A percentile compares a stretch with the other conserved stretches of the same genome.
Evolutionary conservation across 1,284 basidiomycete species (phyloP).

Genomic region (Vanrija sp.): DNA sequence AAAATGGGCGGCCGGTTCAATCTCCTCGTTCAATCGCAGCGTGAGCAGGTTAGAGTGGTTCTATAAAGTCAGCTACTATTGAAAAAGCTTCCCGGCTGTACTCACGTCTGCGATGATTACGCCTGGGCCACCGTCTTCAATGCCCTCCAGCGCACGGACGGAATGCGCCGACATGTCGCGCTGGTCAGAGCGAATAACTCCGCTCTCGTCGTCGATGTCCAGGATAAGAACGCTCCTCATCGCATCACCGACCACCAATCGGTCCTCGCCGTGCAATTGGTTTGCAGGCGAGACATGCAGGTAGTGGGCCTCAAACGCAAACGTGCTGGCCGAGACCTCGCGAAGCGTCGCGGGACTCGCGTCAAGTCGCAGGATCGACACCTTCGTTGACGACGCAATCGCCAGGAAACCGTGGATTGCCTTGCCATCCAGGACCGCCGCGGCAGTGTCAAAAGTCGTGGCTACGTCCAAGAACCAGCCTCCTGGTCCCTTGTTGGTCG

Average conservation of each 20-base stretch:
- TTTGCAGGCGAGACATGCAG: constrained; percentile 36
- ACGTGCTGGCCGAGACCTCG: constrained; percentile 63
- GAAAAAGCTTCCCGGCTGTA: not conserved
- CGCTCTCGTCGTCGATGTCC: constrained; percentile 51
- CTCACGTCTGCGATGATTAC: constrained; percentile 75
- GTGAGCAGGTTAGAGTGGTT: constrained; percentile 69
- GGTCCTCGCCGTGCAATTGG: constrained; percentile 49
- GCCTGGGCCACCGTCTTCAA: constrained; percentile 47
- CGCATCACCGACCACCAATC: constrained; percentile 69
- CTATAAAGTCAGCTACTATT: constrained; percentile 7
- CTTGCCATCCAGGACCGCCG: constrained; percentile 40
- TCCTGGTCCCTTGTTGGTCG: constrained; percentile 1
- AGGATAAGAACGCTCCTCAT: constrained; percentile 76
- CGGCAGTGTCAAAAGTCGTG: constrained; percentile 14
- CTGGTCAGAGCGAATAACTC: constrained; percentile 60
- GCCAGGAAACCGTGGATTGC: constrained; percentile 51
- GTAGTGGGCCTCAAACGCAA: constrained; percentile 68
- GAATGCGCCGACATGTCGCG: constrained; percentile 74
- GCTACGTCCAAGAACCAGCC: constrained; percentile 24
- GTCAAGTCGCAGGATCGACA: constrained; percentile 29
- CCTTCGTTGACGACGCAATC: constrained; percentile 66
- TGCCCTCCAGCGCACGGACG: constrained; percentile 43
- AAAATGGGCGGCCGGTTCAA: constrained; percentile 46
- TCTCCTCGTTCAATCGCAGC: constrained; percentile 42
- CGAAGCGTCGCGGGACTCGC: constrained; percentile 37